phyloP scores from a whole-genome alignment of 306 rosid species.

The Corylus heterophylla region DNA sequence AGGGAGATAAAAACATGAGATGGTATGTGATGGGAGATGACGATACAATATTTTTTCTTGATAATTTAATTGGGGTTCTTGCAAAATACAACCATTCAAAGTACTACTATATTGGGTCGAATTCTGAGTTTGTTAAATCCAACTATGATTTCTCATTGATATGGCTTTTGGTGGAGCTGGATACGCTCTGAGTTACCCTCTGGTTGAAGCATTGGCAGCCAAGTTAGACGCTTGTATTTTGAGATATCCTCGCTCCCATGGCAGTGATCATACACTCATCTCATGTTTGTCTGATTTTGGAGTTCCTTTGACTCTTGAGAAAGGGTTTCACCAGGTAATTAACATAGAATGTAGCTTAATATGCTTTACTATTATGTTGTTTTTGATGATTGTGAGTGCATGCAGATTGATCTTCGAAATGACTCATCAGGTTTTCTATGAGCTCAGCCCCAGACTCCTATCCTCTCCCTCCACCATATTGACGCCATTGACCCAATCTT shows the following conservation, averaged over 20 bases:
- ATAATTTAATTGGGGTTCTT: constrained; percentile 43
- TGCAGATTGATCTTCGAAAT: constrained; percentile 41
- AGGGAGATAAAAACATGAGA: constrained; percentile 36
- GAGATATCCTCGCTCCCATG: constrained; percentile 32
- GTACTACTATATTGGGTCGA: constrained; percentile 39
- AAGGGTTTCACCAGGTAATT: constrained; percentile 58
- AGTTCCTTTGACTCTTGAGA: constrained; percentile 28
- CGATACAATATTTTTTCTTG: constrained; percentile 39
- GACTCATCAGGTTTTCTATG: constrained; percentile 46
- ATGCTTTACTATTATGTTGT: no score
- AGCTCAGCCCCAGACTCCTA: constrained; percentile 42
- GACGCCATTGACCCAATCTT: constrained; percentile 48
- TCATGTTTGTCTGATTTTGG: constrained; percentile 49
- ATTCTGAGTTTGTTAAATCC: constrained; percentile 3
- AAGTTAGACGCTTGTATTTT: constrained; percentile 39
- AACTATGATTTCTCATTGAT: constrained; percentile 34
- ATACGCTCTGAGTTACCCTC: constrained; percentile 51
- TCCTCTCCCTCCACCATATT: constrained; percentile 53
- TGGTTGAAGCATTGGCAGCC: constrained; percentile 22
- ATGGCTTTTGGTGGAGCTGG: constrained; percentile 62
- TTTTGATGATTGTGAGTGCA: no score
- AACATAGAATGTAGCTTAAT: no score
- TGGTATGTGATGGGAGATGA: constrained; percentile 61
- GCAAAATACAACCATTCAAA: constrained; percentile 40
- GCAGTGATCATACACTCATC: constrained; percentile 40